Percentiles rank a stretch among this genome's conserved stretches.
These are phyloP conservation scores for Funneliformis mosseae DNA, from an alignment of 192 early-diverging fungal genomes.

Conservation along the genomic window DNA sequence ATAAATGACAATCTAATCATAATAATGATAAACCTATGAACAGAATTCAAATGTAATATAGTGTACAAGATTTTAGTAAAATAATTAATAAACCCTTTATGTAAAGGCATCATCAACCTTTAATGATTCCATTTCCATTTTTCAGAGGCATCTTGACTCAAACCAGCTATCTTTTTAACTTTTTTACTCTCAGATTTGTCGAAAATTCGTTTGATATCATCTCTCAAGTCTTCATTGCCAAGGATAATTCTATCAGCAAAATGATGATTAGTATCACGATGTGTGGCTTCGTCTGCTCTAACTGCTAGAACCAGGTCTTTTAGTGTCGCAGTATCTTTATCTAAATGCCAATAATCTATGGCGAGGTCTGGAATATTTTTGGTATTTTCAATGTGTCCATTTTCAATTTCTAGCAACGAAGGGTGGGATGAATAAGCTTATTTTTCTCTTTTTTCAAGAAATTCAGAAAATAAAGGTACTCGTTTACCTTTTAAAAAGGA, in stretches of 20 bases:
- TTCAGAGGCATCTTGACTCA: constrained; percentile 5
- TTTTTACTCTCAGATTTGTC: neutral
- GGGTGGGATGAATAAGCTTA: neutral
- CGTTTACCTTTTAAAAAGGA: constrained; percentile 65
- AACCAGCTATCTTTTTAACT: constrained; percentile 8
- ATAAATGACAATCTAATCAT: too few relatives aligned
- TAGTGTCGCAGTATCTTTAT: constrained; percentile 65
- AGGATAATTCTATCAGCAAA: constrained; percentile 69
- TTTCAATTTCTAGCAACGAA: constrained; percentile 69
- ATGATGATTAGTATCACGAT: constrained; percentile 91
- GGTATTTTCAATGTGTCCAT: constrained; percentile 66
- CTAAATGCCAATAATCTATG: constrained; percentile 82
- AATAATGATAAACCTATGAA: too few relatives aligned
- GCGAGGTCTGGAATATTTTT: constrained; percentile 81
- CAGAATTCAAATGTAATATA: too few relatives aligned
- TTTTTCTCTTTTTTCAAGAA: neutral
- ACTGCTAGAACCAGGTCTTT: constrained; percentile 87
- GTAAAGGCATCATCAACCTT: neutral
- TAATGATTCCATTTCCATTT: constrained; percentile 22
- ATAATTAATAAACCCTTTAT: too few relatives aligned
- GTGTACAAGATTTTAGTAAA: too few relatives aligned
- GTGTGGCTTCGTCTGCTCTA: constrained; percentile 85
- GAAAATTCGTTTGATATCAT: constrained; percentile 16
- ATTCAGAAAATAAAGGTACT: neutral
- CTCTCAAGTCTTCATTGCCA: constrained; percentile 25